Evolutionary conservation across 352 stramenopile genomes (phyloP), one percentile per base, ranked within the genome.

Genomic region (Globisporangium middletonii): DNA sequence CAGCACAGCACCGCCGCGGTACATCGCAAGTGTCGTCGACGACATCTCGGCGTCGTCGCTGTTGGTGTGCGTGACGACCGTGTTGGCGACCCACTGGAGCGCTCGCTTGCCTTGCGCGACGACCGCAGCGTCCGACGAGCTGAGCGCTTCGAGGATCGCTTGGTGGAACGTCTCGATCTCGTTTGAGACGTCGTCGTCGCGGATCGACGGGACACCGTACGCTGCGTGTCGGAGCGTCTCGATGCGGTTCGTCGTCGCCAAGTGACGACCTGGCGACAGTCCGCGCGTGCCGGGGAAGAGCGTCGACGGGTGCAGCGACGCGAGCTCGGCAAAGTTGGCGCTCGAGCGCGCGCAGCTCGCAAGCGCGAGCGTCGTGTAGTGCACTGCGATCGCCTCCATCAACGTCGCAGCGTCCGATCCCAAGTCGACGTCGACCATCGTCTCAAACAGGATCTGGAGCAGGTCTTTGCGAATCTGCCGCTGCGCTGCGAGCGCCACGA

Each of bases 241-340:
- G 33, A 95, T 92, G 3, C 85, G 73, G 50, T 86, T 89, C 33
- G 78, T 78, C 9, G 84, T 94, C 13, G 82, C 82, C 42, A 95
- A 72, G 59, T 92, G 80, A 13, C 82, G 69, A 11, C 84, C 84
- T 38, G 82, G 86, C 13, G 86, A 94, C 44, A 95, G 37, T 11
- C 86, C 84, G 60, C 84, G 75, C 50, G 79, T 86, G n/a, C 77
- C 84, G 41, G 86, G 73, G 56, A 91, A 73, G 42, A 94, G 57
- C 35, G 82, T 87, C 35, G 82, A 90, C 11, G 82, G 79, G 55
- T 88, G 75, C 35, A 94, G 56, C 13, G 78, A 85, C 15, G 75
- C 86, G 15, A 94, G 72, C 23, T 83, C 75, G 4, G 82, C 72
- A 50, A 90, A 89, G 45, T 92, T 75, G 4, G 83, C 69, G 18